These are phyloP conservation scores for Moesziomyces sp. DNA, from an alignment of 1,284 basidiomycete species.

Conservation along the genomic window DNA sequence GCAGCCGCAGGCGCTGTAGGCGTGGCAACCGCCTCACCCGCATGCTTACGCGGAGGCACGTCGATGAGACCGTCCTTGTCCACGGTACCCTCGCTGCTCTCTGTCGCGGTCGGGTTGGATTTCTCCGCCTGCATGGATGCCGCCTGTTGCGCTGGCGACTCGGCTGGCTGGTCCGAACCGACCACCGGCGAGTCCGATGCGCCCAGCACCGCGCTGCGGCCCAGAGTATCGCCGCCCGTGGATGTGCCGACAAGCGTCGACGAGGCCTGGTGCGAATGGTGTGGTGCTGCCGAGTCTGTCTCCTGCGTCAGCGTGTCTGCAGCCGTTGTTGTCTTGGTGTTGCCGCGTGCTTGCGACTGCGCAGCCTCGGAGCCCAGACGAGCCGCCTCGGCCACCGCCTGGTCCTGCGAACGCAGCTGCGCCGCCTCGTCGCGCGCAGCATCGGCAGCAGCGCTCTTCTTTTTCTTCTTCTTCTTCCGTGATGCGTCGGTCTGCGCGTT, in stretches of 20 bases:
- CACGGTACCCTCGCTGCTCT: slow-evolving; percentile 34
- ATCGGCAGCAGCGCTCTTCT: slow-evolving; percentile 14
- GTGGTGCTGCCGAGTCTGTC: background rate
- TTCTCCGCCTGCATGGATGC: background rate
- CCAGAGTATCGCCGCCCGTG: slow-evolving; percentile 30
- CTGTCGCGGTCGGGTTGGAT: slow-evolving; percentile 5
- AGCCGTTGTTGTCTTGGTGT: background rate
- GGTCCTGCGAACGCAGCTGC: slow-evolving; percentile 25
- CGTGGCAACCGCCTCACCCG: background rate
- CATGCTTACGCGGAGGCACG: slow-evolving; percentile 24
- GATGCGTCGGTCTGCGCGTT: slow-evolving; percentile 20
- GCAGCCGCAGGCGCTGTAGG: background rate
- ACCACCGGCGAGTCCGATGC: background rate
- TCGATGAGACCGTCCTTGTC: slow-evolving; percentile 40
- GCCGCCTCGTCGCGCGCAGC: slow-evolving; percentile 18
- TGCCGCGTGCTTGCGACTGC: slow-evolving; percentile 23
- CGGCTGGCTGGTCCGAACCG: background rate
- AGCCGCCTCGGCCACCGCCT: slow-evolving; percentile 37
- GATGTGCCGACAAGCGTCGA: slow-evolving; percentile 34
- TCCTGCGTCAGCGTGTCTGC: slow-evolving; percentile 6
- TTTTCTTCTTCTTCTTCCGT: slow-evolving; percentile 45
- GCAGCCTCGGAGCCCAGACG: slow-evolving; percentile 36
- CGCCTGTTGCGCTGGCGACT: background rate
- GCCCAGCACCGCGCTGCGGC: slow-evolving; percentile 2
- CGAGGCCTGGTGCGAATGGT: slow-evolving; percentile 37